Evolutionary conservation across 139 green algal species (phyloP), one percentile per base, ranked within the genome.

Genomic region (Chlorella sp.): DNA sequence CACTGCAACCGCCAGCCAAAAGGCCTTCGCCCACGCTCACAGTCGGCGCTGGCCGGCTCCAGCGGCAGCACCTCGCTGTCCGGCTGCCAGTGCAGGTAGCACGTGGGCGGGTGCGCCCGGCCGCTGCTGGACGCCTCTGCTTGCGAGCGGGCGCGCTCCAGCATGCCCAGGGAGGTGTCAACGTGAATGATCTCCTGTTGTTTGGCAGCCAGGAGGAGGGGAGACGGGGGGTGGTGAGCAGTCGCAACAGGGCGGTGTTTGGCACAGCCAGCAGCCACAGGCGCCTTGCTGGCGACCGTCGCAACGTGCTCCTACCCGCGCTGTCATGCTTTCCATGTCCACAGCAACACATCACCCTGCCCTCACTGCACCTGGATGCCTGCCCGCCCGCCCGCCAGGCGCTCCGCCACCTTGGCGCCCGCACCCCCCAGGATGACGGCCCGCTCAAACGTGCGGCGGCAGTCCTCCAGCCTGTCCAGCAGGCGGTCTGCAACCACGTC

Each of bases 391-490:
- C 87, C 73, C 1, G 76, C 75, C 75, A 94, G 79, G 14, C 84
- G 82, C 17, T 84, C 56, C 34, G 90, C 69, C 56, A 95, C 90
- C 38, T 91, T 68, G 22, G 90, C 73, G 8, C 92, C 94, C 84
- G 92, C 78, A 54, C 62, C 95, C 8, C 92, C 93, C 44, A 98
- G 64, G 19, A 96, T 86, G 32, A 94, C 84, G 3, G 87, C 94
- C 17, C 69, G 83, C 6, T 86, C 84, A 69, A 98, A 98, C 16
- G 60, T 81, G 0, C 90, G 58, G 3, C 87, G 86, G 86, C 92
- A 96, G 88, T 98, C 95, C 75, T 96, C 92, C 65, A 98, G 76
- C 1, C 95, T 88, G 74, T 98, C 95, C 26, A 98, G 75, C 80
- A 98, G 81, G 22, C 92, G 76, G 38, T 94, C 89, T 8, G 90